Evolutionary conservation across 371 early-diverging fungal genomes (phyloP).

Genomic region (Mortierella sp.): DNA sequence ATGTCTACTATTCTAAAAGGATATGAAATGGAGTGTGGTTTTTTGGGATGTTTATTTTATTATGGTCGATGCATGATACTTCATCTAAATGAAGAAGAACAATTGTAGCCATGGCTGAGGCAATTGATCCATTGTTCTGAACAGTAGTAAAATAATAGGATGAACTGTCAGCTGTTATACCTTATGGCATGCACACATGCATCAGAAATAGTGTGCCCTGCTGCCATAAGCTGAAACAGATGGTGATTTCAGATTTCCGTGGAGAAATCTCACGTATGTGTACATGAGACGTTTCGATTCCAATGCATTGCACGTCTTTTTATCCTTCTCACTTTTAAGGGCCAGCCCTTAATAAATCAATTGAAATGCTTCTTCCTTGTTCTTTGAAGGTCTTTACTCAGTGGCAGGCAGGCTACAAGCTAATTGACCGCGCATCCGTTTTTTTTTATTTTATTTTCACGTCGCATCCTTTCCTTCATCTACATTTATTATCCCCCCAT

Average conservation of each 20-base stretch:
- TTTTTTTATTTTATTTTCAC: background rate
- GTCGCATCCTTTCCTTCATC: constrained; percentile 1
- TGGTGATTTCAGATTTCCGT: too few relatives aligned
- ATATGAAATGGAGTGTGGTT: background rate
- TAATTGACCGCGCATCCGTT: constrained; percentile 4
- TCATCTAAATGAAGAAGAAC: too few relatives aligned
- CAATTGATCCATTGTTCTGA: too few relatives aligned
- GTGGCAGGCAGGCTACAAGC: background rate
- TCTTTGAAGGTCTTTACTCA: background rate
- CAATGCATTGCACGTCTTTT: background rate
- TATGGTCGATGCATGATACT: background rate
- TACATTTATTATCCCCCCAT: background rate
- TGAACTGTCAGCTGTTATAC: too few relatives aligned
- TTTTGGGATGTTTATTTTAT: background rate
- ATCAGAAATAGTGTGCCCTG: too few relatives aligned
- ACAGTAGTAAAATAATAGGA: too few relatives aligned
- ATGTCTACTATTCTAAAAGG: background rate
- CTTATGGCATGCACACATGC: too few relatives aligned
- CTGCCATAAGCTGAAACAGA: too few relatives aligned
- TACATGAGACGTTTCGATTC: background rate
- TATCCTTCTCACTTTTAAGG: background rate
- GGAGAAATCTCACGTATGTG: too few relatives aligned
- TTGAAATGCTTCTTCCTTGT: constrained; percentile 10
- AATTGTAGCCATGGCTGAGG: too few relatives aligned
- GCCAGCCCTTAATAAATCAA: constrained; percentile 8